phyloP scores from a whole-genome alignment of 2,329 filamentous ascomycete species.

The Sporothrix luriei region DNA sequence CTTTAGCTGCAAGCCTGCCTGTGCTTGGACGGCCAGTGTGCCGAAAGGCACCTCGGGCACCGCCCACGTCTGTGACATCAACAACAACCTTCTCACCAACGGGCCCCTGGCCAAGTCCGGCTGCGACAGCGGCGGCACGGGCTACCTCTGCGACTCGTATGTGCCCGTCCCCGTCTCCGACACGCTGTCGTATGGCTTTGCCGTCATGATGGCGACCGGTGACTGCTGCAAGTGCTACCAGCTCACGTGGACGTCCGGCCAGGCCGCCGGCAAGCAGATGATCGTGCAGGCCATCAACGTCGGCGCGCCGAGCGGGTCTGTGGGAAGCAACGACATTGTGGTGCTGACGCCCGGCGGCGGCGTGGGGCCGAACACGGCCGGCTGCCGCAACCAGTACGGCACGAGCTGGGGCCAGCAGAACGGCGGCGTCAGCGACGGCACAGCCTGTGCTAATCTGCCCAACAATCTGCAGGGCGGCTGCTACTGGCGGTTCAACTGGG shows the following conservation, averaged over 20 bases:
- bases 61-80: conserved; percentile 9
- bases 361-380: conserved; percentile 28
- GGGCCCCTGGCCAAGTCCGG: background rate
- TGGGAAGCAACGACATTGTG: conserved; percentile 31
- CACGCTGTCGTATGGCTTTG: conserved; percentile 34
- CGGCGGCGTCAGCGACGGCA: conserved; percentile 34
- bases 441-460: conserved; percentile 35
- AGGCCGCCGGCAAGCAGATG: conserved; percentile 33
- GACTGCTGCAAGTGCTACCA: conserved; percentile 36
- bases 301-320: conserved; percentile 15
- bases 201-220: conserved; percentile 30
- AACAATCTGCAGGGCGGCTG: conserved; percentile 36
- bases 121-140: background rate
- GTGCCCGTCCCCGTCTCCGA: conserved; percentile 13
- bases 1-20: conserved; percentile 8
- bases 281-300: conserved; percentile 35
- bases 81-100: conserved; percentile 12
- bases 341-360: conserved; percentile 34
- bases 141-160: background rate
- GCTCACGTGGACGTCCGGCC: conserved; percentile 33
- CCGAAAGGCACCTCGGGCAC: background rate
- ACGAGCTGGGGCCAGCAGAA: conserved; percentile 20
- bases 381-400: conserved; percentile 35
- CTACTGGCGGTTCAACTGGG: conserved; percentile 39
- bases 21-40: background rate